Conservation (phyloP, 495 filamentous ascomycete species). For the Tuber brumale region DNA sequence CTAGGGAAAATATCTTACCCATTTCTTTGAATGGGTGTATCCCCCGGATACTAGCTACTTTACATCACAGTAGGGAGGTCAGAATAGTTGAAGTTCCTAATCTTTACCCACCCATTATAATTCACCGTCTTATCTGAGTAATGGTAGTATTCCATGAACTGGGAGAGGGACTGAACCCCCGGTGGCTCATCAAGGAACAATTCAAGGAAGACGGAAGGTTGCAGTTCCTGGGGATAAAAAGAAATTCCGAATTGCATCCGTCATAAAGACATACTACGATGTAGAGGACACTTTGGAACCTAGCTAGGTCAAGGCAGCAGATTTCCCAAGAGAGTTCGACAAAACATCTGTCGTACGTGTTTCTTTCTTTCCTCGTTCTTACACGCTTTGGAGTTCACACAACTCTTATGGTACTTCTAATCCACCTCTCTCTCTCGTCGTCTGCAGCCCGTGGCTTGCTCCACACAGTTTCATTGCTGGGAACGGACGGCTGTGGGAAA, state of each 20-base stretch:
- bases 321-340: not conserved
- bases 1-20: not conserved
- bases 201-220: not conserved
- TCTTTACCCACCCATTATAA: not conserved
- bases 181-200: not conserved
- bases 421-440: not conserved
- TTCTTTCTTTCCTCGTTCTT: not conserved
- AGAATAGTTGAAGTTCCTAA: not conserved
- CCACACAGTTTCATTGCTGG: not conserved
- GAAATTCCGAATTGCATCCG: not conserved
- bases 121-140: not conserved
- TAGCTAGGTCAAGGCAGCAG: not conserved
- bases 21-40: not conserved
- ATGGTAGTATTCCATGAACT: not conserved
- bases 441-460: not conserved
- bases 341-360: not conserved
- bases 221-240: not conserved
- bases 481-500: not conserved
- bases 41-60: not conserved
- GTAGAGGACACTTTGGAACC: not conserved
- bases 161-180: not conserved
- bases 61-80: not conserved
- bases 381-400: not conserved
- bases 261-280: not conserved
- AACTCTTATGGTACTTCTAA: not conserved